Base-by-base conservation (phyloP, 768 basidiomycete species). In the Ramaria rubella region DNA sequence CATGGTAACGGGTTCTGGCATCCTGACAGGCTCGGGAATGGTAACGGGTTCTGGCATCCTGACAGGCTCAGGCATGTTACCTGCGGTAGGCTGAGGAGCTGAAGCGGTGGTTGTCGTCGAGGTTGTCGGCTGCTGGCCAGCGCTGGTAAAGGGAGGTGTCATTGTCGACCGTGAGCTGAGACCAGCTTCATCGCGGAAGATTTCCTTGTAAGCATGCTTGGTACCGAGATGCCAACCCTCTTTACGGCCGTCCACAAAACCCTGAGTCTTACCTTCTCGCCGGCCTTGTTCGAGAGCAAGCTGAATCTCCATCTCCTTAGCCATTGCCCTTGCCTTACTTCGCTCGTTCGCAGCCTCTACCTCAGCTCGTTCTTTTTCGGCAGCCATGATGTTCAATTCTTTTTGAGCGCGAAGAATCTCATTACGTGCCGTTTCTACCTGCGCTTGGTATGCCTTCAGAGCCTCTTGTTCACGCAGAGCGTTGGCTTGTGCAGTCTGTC, bases 241-340 rank as follows among this genome's bases (percentile, higher is more conserved):
- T 38, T 48, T 49, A 23, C 55, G 43, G 9, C 55, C 55, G 24
- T 56, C 55, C 23, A 48, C 19, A 45, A 27, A 56, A 24, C 46
- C 46, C n/a, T 27, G 46, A 24, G 29, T 27, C n/a, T 48, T 48
- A 21, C 55, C 55, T 33, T 56, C 55, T 27, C 33, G 12, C 55
- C 44, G 27, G 21, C 55, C 55, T 4, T 21, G 19, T 33, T 48
- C 44, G 11, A 48, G 19, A n/a, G 55, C 55, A 6, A 19, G 43
- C 43, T 56, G 43, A 29, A 56, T 48, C 44, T 56, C 55, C 3
- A 56, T 21, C 36, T 56, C 55, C 36, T 56, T 56, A 14, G 33
- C 33, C 1, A 56, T 21, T 14, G 33, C 33, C 4, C 55, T 45
- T 6, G 43, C 43, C 27, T 34, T 45, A 27, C 44, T 34, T 19